Evolutionary conservation across 2,329 filamentous ascomycete species (phyloP).

Genomic region (Sarocladium kiliense): DNA sequence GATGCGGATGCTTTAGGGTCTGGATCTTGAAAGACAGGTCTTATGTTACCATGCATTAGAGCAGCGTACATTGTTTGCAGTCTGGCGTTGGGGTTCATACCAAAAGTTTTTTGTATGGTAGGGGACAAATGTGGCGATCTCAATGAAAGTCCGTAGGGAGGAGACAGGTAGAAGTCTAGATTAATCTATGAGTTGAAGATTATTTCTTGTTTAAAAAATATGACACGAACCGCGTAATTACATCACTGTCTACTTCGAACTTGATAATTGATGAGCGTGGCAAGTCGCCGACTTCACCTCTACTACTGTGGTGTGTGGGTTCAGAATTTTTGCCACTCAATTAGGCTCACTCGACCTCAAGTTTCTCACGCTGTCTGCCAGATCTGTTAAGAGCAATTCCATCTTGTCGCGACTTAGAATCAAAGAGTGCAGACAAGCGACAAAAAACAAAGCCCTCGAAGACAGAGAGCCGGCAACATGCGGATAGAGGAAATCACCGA

Average conservation of each 20-base stretch:
- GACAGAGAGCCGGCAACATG: constrained; percentile 20
- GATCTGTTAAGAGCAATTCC: not conserved
- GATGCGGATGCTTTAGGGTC: not conserved
- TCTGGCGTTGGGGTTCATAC: not conserved
- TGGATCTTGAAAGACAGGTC: not conserved
- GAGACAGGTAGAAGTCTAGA: constrained; percentile 3
- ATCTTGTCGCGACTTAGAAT: not conserved
- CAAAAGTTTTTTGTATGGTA: constrained; percentile 8
- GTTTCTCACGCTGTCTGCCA: not conserved
- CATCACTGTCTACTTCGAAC: too few species aligned
- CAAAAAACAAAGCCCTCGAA: not conserved
- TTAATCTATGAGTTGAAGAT: not conserved
- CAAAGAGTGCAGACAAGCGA: not conserved
- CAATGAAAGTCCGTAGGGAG: constrained; percentile 8
- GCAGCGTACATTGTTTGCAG: not conserved
- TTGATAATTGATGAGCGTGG: too few species aligned
- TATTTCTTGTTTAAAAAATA: not conserved
- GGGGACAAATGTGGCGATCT: not conserved
- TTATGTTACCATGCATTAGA: not conserved
- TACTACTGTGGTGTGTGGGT: not conserved
- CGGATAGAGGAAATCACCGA: constrained; percentile 38
- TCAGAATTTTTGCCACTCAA: constrained; percentile 5
- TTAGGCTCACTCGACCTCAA: constrained; percentile 1
- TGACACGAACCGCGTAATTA: too few species aligned
- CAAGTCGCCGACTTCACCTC: not conserved